phyloP scores from a whole-genome alignment of 2,329 filamentous ascomycete species.

The Parascedosporium putredinis region DNA sequence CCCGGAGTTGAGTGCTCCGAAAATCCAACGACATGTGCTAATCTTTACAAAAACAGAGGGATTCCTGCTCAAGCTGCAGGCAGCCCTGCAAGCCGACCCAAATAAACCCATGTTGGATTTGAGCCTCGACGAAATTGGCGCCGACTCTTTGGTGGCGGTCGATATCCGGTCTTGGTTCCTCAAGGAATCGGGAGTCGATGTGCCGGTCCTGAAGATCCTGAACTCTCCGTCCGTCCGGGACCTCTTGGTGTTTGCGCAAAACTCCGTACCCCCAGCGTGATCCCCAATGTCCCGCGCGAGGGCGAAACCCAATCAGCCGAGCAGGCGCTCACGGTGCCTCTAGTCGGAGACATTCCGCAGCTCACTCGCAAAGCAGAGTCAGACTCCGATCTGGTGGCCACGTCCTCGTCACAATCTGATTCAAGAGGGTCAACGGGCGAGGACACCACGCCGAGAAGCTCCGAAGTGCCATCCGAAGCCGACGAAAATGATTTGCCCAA shows the following conservation, averaged over 20 bases:
- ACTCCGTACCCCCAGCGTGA: not conserved
- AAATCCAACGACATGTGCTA: not conserved
- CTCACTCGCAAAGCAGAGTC: not conserved
- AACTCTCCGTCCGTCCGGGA: conserved; percentile 7
- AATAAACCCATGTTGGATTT: conserved; percentile 3
- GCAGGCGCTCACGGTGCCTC: not conserved
- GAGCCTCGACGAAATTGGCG: conserved; percentile 15
- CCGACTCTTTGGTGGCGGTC: conserved; percentile 23
- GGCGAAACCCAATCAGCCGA: not conserved
- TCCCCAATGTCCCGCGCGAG: not conserved
- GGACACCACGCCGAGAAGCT: not conserved
- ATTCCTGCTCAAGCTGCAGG: not conserved
- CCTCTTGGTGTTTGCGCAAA: not conserved
- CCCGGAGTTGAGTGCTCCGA: not conserved
- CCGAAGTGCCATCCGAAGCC: not conserved
- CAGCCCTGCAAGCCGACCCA: not conserved
- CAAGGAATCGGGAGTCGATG: conserved; percentile 31
- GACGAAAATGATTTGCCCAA: not conserved
- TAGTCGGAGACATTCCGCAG: not conserved
- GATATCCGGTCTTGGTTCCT: conserved; percentile 36
- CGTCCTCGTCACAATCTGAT: not conserved
- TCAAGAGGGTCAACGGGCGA: not conserved
- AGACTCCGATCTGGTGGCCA: not conserved
- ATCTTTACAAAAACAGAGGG: not conserved
- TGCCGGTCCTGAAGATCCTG: conserved; percentile 31